These are phyloP conservation scores for Phytophthora citricola DNA, from an alignment of 352 stramenopile genomes.

Conservation along the genomic window DNA sequence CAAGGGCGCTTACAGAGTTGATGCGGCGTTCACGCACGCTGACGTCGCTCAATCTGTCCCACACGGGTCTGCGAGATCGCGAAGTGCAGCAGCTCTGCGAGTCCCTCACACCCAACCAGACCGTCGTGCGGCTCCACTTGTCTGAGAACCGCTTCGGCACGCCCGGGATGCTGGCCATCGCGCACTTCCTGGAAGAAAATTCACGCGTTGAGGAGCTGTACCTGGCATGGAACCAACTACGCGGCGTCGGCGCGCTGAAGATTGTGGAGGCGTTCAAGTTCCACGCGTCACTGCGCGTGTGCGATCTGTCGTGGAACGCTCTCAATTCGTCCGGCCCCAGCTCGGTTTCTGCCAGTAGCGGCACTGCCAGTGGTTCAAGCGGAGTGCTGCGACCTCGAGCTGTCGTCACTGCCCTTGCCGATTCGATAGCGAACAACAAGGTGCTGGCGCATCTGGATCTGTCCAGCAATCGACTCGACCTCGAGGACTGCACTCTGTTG, in stretches of 20 bases:
- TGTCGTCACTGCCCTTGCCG: slow-evolving; percentile 60
- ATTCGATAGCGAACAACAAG: slow-evolving; percentile 82
- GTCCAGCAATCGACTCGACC: slow-evolving; percentile 75
- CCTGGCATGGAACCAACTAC: slow-evolving; percentile 78
- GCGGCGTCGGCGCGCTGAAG: slow-evolving; percentile 70
- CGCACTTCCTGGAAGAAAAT: slow-evolving; percentile 78
- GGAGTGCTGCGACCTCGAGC: slow-evolving; percentile 44
- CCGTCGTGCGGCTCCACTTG: slow-evolving; percentile 65
- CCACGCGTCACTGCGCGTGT: slow-evolving; percentile 69
- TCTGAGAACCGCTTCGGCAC: slow-evolving; percentile 77
- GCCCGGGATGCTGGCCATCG: slow-evolving; percentile 66
- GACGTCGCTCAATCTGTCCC: slow-evolving; percentile 67
- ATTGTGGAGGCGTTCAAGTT: slow-evolving; percentile 80
- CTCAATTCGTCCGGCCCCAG: slow-evolving; percentile 49
- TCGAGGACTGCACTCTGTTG: slow-evolving; percentile 65
- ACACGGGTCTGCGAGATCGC: slow-evolving; percentile 67
- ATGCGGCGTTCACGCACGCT: slow-evolving; percentile 58
- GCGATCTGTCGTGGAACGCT: slow-evolving; percentile 83
- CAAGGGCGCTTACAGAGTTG: slow-evolving; percentile 48
- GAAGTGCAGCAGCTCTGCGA: slow-evolving; percentile 78
- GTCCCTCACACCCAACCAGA: slow-evolving; percentile 76
- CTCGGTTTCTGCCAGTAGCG: slow-evolving; percentile 5
- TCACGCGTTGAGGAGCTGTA: slow-evolving; percentile 82
- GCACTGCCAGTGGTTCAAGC: background rate
- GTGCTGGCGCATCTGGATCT: slow-evolving; percentile 72